phyloP scores from a whole-genome alignment of 2,329 filamentous ascomycete species.

The Pyrenochaeta sp. region DNA sequence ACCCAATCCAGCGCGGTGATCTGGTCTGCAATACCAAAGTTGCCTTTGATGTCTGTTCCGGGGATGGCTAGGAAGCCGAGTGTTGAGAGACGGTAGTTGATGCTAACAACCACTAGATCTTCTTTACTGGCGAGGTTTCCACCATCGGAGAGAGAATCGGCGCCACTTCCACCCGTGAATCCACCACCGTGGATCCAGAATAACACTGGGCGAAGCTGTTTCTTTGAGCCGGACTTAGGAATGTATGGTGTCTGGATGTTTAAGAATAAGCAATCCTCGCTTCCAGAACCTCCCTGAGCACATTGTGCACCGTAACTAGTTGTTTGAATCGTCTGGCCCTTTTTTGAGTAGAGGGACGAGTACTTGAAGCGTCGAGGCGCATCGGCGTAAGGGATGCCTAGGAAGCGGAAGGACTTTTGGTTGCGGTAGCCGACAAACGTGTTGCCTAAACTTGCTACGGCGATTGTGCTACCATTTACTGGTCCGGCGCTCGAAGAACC shows the following conservation, averaged over 20 bases:
- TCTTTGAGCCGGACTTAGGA: slow-evolving; percentile 49
- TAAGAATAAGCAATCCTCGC: slow-evolving; percentile 60
- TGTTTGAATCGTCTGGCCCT: slow-evolving; percentile 56
- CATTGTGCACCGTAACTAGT: slow-evolving; percentile 58
- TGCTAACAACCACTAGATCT: slow-evolving; percentile 66
- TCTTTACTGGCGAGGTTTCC: slow-evolving; percentile 66
- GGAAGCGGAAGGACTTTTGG: slow-evolving; percentile 58
- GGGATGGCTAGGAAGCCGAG: slow-evolving; percentile 67
- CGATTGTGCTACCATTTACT: slow-evolving; percentile 44
- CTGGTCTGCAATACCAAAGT: slow-evolving; percentile 63
- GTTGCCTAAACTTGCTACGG: slow-evolving; percentile 54
- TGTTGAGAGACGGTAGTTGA: slow-evolving; percentile 68
- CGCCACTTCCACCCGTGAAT: slow-evolving; percentile 59
- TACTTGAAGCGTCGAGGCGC: slow-evolving; percentile 56
- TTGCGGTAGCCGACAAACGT: slow-evolving; percentile 62
- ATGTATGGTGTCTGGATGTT: slow-evolving; percentile 57
- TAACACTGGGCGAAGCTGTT: slow-evolving; percentile 57
- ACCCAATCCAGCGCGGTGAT: slow-evolving; percentile 60
- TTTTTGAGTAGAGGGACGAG: slow-evolving; percentile 56
- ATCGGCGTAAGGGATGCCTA: slow-evolving; percentile 58
- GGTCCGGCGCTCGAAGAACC: slow-evolving; percentile 32
- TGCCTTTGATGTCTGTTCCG: slow-evolving; percentile 64
- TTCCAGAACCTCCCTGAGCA: slow-evolving; percentile 50
- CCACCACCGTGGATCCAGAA: slow-evolving; percentile 66
- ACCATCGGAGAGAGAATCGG: slow-evolving; percentile 55